A percentile compares a stretch with the other conserved stretches of the same genome.
phyloP scores from a whole-genome alignment of 129 eudicot species.

The Deinandra increscens region DNA sequence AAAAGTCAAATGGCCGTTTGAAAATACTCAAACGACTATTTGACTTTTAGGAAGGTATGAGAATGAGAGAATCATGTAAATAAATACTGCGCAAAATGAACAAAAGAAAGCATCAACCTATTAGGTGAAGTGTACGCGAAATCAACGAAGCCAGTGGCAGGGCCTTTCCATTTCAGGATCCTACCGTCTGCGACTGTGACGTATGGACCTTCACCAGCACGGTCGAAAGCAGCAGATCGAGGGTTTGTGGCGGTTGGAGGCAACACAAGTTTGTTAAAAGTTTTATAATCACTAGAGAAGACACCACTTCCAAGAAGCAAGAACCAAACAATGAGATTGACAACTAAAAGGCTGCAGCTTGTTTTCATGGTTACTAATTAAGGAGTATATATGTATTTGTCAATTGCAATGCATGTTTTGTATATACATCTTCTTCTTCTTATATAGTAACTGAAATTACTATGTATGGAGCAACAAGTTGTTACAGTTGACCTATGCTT shows the following conservation, averaged over 20 bases:
- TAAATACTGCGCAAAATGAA: no score
- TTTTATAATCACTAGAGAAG: conserved; percentile 11
- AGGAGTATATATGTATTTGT: not conserved
- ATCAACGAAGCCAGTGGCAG: conserved; percentile 31
- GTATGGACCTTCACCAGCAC: conserved; percentile 44
- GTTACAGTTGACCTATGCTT: no score
- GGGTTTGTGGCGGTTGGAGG: conserved; percentile 37
- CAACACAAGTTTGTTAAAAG: conserved; percentile 28
- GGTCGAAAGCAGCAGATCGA: conserved; percentile 39
- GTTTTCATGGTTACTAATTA: conserved; percentile 29
- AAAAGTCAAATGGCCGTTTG: no score
- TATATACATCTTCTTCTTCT: no score
- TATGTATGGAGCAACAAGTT: no score
- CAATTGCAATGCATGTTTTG: conserved; percentile 9
- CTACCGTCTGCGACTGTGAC: conserved; percentile 42
- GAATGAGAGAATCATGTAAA: no score
- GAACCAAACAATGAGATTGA: conserved; percentile 16
- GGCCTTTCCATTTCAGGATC: conserved; percentile 41
- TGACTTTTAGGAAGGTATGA: no score
- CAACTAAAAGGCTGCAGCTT: not conserved
- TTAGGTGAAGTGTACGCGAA: conserved; percentile 41
- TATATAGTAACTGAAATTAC: no score
- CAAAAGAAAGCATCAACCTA: no score
- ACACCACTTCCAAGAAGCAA: conserved; percentile 23
- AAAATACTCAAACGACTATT: no score